Evolutionary conservation across 192 early-diverging fungal species (phyloP), one percentile per base, ranked within the genome.

Genomic region (Podila verticillata): DNA sequence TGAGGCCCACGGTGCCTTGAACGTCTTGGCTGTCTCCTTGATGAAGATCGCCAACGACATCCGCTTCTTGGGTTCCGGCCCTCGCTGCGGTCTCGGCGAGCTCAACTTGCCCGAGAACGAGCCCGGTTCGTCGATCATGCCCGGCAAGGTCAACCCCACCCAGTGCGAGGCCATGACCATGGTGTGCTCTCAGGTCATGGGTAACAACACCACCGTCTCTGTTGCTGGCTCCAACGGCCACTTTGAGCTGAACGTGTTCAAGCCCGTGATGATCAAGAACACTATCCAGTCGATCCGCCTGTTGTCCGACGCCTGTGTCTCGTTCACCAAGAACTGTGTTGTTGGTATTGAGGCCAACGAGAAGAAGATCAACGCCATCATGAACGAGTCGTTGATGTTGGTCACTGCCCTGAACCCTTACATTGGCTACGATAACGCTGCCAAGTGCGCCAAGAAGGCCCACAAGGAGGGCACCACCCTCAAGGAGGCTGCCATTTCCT

Each of bases 1-100:
- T 56, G 97, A 98, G 88, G 95, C 95, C 22, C 92, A 91, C 63
- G 98, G 98, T 47, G 93, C 95, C 12, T 88, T 99, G 62, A 99
- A 99, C 90, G 94, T 94, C 47, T 74, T 98, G 70, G 97, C 97
- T 34, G 93, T 93, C 56, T 97, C 96, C 24, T 89, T 99, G 73
- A 96, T 96, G 91, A 99, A 99, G 92, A 98, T 99, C 81, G 97
- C 97, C 82, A 98, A 97, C 85, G 98, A 99, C 82, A 98, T 99
- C 68, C 94, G 98, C 48, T 71, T 66, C 72, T 70, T 84, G 72
- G 94, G 95, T 47, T 97, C 96, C 48, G 98, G 98, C 7, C 98
- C 98, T 51, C 94, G 98, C 66, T 99, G 97, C 84, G 98, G 98
- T 54, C 88, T 99, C 47, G 97, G 97, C 61, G 98, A 99, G 85